A percentile compares a stretch with the other conserved stretches of the same genome.
Evolutionary conservation across 2,329 filamentous ascomycete species (phyloP).

Genomic region (Aaosphaeria pasadenensis): DNA sequence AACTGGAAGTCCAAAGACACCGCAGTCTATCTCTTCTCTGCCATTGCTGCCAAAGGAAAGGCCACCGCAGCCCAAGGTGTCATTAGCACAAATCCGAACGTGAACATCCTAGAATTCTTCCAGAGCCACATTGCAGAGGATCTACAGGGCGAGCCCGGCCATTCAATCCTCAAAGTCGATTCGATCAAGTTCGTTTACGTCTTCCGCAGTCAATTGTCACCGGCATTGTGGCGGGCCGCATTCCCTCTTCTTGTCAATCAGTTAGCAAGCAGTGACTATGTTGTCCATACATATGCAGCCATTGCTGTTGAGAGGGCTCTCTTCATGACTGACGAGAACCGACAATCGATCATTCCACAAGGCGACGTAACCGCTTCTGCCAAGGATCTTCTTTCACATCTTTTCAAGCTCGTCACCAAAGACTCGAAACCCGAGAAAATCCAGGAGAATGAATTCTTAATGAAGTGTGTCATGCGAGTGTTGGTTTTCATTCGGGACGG

Average conservation of each 20-base stretch:
- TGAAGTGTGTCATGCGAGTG: slow-evolving; percentile 98
- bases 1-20: slow-evolving; percentile 99
- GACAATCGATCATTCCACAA: slow-evolving; percentile 75
- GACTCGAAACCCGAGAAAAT: slow-evolving; percentile 84
- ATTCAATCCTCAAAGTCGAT: slow-evolving; percentile 92
- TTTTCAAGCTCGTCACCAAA: slow-evolving; percentile 88
- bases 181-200: slow-evolving; percentile 98
- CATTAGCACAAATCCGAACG: slow-evolving; percentile 74
- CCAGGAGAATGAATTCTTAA: slow-evolving; percentile 97
- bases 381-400: slow-evolving; percentile 81
- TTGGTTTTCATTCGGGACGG: slow-evolving; percentile 89
- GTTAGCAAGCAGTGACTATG: slow-evolving; percentile 84
- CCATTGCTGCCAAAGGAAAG: slow-evolving; percentile 87
- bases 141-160: slow-evolving; percentile 66
- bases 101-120: slow-evolving; percentile 94
- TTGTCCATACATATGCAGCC: slow-evolving; percentile 95
- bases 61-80: slow-evolving; percentile 87
- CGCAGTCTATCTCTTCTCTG: slow-evolving; percentile 93
- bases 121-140: slow-evolving; percentile 89
- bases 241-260: slow-evolving; percentile 90
- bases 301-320: slow-evolving; percentile 94
- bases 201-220: slow-evolving; percentile 91
- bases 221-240: slow-evolving; percentile 86
- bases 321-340: slow-evolving; percentile 73
- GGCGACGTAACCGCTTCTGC: slow-evolving; percentile 76